A percentile compares a stretch with the other conserved stretches of the same genome.
Evolutionary conservation across 75 land plant genomes (phyloP).

Genomic region (Cupressus sempervirens): DNA sequence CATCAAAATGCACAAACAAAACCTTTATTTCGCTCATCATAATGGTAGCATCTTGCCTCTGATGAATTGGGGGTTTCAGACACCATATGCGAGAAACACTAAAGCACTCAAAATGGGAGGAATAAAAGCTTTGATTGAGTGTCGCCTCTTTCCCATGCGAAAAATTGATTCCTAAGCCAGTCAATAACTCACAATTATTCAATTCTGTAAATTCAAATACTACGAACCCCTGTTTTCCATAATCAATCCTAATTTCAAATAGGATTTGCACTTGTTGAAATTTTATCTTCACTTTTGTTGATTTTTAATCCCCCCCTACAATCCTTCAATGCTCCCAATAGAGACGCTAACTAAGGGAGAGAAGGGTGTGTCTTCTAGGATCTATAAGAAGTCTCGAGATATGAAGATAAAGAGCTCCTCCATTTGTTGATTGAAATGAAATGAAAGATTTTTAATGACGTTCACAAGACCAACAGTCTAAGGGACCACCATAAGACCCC

Average conservation of each 20-base stretch:
- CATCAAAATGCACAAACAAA: constrained; percentile 50
- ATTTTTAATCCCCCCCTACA: background rate
- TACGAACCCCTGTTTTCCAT: background rate
- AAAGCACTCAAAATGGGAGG: constrained; percentile 16
- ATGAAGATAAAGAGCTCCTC: no score
- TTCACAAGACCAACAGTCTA: no score
- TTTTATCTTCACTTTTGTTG: background rate
- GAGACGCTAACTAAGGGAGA: background rate
- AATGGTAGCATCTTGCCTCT: constrained; percentile 33
- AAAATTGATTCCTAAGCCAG: background rate
- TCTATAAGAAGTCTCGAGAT: no score
- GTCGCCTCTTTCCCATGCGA: constrained; percentile 1
- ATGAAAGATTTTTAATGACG: no score
- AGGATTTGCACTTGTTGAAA: background rate
- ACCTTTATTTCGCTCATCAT: constrained; percentile 44
- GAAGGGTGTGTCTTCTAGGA: no score
- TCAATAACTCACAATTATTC: background rate
- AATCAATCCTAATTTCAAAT: background rate
- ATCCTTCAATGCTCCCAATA: no score
- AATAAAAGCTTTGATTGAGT: background rate
- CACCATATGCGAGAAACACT: constrained; percentile 26
- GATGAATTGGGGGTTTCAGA: constrained; percentile 22
- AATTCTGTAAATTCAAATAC: background rate
- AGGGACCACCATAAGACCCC: no score
- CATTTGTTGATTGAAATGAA: no score